Conservation (phyloP, 1,284 basidiomycete genomes). For the Cystobasidiaceae sp. region DNA sequence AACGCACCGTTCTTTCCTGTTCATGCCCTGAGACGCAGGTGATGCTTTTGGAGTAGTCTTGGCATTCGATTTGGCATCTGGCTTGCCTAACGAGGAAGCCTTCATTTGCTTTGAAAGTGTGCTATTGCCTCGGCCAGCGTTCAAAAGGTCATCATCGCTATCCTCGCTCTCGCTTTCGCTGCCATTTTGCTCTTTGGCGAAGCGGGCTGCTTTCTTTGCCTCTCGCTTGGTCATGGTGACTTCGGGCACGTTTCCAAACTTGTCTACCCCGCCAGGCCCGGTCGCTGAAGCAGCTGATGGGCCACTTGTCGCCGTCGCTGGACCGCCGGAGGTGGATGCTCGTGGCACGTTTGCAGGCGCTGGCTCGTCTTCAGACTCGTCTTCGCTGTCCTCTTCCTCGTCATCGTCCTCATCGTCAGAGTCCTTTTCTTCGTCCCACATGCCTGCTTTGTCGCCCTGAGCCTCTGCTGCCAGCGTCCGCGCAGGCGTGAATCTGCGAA, state of each 20-base stretch:
- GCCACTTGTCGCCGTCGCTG: constrained; percentile 51
- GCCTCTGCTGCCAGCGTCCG: constrained; percentile 21
- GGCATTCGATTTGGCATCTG: constrained; percentile 6
- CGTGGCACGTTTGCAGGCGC: constrained; percentile 8
- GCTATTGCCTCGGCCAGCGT: constrained; percentile 28
- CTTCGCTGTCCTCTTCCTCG: constrained; percentile 49
- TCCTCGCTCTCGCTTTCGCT: constrained; percentile 33
- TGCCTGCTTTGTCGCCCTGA: constrained; percentile 10
- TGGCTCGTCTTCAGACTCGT: constrained; percentile 58
- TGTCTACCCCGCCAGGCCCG: constrained; percentile 33
- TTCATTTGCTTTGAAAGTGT: constrained; percentile 30
- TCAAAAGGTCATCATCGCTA: constrained; percentile 19
- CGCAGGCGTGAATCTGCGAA: constrained; percentile 25
- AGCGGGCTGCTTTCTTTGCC: constrained; percentile 28
- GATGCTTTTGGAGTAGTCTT: constrained; percentile 32
- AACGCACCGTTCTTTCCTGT: constrained; percentile 63
- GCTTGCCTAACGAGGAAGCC: constrained; percentile 30
- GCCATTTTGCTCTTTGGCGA: constrained; percentile 31
- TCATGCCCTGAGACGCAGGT: constrained; percentile 53
- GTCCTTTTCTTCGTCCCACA: constrained; percentile 45
- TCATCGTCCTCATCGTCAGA: constrained; percentile 45
- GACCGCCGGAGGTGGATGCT: constrained; percentile 61
- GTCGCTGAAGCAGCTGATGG: too few relatives aligned
- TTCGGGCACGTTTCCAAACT: constrained; percentile 11
- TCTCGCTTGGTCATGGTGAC: constrained; percentile 8